Conservation (phyloP, 169 alveolate genomes). For the Eimeria brunetti region DNA sequence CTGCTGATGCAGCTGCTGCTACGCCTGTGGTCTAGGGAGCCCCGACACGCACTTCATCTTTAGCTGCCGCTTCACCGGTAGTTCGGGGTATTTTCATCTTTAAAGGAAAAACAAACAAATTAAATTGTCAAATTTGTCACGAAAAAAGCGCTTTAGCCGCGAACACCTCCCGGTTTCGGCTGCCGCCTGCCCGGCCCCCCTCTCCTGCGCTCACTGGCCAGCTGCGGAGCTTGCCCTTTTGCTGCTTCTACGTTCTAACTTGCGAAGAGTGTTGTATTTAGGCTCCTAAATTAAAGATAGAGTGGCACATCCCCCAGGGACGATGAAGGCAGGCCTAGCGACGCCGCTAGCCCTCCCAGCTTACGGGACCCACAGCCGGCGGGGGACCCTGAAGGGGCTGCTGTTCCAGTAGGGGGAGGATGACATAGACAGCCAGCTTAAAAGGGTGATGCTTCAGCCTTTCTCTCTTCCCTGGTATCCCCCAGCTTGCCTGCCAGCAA, state of each 20-base stretch:
- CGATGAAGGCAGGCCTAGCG: background rate
- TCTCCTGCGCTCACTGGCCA: background rate
- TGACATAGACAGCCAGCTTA: background rate
- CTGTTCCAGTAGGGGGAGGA: background rate
- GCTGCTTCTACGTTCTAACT: background rate
- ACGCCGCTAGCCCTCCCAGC: background rate
- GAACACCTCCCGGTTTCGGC: background rate
- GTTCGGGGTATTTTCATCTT: background rate
- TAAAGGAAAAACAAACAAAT: background rate
- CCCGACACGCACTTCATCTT: slow-evolving; percentile 27
- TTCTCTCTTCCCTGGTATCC: background rate
- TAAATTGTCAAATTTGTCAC: background rate
- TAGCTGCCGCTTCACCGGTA: background rate
- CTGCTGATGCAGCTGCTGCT: slow-evolving; percentile 39
- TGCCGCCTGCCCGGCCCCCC: slow-evolving; percentile 42
- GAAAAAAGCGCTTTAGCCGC: background rate
- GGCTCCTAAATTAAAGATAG: background rate
- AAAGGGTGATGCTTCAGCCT: background rate
- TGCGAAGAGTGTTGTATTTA: background rate
- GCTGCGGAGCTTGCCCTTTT: background rate
- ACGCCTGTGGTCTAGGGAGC: slow-evolving; percentile 24
- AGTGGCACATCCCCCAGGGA: background rate
- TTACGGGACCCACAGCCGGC: background rate
- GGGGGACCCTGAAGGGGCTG: background rate
- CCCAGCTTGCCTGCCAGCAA: too few relatives aligned